phyloP scores from a whole-genome alignment of 768 basidiomycete species.

The Exidia glandulosa region DNA sequence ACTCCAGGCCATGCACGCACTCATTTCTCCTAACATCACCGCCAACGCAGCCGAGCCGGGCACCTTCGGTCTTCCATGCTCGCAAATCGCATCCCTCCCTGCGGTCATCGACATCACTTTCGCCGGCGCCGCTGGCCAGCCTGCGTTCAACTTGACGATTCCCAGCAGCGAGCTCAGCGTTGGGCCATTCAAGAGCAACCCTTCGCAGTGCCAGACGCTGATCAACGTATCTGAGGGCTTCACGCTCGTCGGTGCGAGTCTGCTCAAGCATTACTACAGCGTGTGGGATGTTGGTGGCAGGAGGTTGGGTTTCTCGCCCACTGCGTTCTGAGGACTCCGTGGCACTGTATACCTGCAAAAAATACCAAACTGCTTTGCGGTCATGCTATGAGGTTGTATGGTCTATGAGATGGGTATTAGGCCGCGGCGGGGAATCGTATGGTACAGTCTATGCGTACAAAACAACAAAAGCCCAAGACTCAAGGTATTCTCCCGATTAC shows the following conservation, averaged over 20 bases:
- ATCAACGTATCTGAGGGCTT: slow-evolving; percentile 45
- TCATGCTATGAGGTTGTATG: too few species aligned
- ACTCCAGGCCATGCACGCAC: slow-evolving; percentile 42
- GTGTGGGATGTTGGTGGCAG: slow-evolving; percentile 43
- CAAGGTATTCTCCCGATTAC: too few species aligned
- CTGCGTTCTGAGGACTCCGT: too few species aligned
- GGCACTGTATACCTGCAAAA: too few species aligned
- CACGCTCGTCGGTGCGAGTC: slow-evolving; percentile 39
- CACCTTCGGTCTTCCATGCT: slow-evolving; percentile 45
- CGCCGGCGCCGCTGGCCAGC: slow-evolving; percentile 35
- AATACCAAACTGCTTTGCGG: too few species aligned
- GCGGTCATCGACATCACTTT: slow-evolving; percentile 43
- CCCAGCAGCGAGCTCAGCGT: slow-evolving; percentile 47
- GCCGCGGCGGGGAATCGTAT: too few species aligned
- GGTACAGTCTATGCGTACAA: background rate
- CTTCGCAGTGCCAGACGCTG: slow-evolving; percentile 41
- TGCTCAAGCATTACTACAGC: slow-evolving; percentile 50
- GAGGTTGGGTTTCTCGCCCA: slow-evolving; percentile 43
- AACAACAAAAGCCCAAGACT: background rate
- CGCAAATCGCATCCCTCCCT: slow-evolving; percentile 32
- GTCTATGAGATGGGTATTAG: too few species aligned
- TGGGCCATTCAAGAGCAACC: slow-evolving; percentile 42
- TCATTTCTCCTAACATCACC: slow-evolving; percentile 47
- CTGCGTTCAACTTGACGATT: slow-evolving; percentile 42
- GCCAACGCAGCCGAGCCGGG: slow-evolving; percentile 41